Evolutionary conservation across 176 grass and related monocot genomes (phyloP), one percentile per base, ranked within the genome.

Genomic region (Puccinellia tenuiflora): DNA sequence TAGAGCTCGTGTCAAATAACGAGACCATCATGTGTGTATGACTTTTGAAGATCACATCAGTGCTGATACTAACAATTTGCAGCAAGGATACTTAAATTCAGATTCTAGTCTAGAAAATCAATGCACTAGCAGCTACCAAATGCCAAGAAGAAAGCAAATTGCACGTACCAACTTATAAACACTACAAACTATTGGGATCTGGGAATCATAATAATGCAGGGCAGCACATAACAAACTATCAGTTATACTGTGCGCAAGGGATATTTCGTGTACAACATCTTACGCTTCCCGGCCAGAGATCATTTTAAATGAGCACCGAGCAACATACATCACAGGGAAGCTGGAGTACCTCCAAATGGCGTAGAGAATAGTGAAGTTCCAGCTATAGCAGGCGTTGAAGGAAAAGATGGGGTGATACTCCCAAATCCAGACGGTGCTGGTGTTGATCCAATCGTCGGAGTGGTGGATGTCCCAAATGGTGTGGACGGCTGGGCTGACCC

Each of bases 381-480:
- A 84, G 84, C 83, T 34, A 75, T 22, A 21, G 88, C 81, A 82
- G 87, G 87, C 5, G 87, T 90, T 72, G 89, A 88, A 81, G 73
- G 68, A 73, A 97, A n/a, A 83, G 85, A 87, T 67, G 85, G 85
- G 14, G 77, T 85, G 57, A 45, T 81, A 55, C 61, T 55, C 78
- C 80, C 92, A 87, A 97, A 97, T 73, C 86, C 88, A 78, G 88
- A 91, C 13, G 96, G 89, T 68, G 89, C 68, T 33, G 84, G 92
- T 59, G 87, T 88, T 70, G 91, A 91, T 70, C 82, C 76, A 60
- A 91, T 77, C 3, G 92, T 88, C 40, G 85, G 86, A 70, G 88
- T 85, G 86, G 94, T 89, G 5, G 84, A 66, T 81, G 87, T 87
- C 42, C 89, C 96, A 92, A 99, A 99, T 79, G 93, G 89, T 76